Evolutionary conservation across 164 flowering plant genomes (phyloP).

Genomic region (Vitis rotundifolia): DNA sequence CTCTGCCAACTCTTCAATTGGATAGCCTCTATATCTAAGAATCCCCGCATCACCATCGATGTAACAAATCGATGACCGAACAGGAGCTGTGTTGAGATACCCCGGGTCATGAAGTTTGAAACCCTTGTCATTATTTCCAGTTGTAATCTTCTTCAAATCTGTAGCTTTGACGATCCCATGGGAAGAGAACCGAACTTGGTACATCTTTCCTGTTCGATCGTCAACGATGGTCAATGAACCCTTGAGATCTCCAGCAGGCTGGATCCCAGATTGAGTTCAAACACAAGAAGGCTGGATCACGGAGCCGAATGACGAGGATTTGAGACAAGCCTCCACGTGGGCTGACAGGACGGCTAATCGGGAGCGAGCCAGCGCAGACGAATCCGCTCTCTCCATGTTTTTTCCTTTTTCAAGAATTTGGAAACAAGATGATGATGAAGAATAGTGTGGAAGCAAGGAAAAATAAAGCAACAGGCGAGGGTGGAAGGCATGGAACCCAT

Average conservation of each 20-base stretch:
- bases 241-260: conserved; percentile 61
- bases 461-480: background rate
- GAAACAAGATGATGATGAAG: no score
- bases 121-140: conserved; percentile 88
- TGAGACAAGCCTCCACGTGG: conserved; percentile 38
- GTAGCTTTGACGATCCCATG: conserved; percentile 83
- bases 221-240: conserved; percentile 69
- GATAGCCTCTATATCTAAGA: conserved; percentile 94
- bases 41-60: conserved; percentile 98
- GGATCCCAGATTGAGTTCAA: conserved; percentile 43
- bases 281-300: conserved; percentile 42
- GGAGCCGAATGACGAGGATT: conserved; percentile 13
- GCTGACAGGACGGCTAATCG: conserved; percentile 72
- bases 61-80: conserved; percentile 82
- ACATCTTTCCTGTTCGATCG: conserved; percentile 80
- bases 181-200: conserved; percentile 66
- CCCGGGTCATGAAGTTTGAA: conserved; percentile 95
- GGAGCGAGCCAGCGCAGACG: conserved; percentile 39
- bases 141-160: conserved; percentile 88
- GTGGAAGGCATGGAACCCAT: conserved; percentile 79
- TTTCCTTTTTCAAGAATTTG: background rate
- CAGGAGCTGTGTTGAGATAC: conserved; percentile 97
- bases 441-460: background rate
- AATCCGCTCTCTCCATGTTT: conserved; percentile 27
- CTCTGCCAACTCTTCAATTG: conserved; percentile 97